A percentile compares a stretch with the other conserved stretches of the same genome.
phyloP scores from a whole-genome alignment of 441 rosid genomes.

The Geranium incanum region DNA sequence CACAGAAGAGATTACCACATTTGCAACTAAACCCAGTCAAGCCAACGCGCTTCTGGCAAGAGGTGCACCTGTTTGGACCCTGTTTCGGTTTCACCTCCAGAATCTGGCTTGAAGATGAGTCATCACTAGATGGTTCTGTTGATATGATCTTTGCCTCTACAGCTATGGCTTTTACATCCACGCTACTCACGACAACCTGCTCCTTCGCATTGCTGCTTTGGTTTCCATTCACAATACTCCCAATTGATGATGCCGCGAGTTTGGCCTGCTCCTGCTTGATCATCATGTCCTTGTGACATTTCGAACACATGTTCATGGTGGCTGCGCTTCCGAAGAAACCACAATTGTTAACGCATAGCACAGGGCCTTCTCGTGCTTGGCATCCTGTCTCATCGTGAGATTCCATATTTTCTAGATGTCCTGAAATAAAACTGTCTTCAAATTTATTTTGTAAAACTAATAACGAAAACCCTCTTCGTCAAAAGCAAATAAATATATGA shows the following conservation, averaged over 20 bases:
- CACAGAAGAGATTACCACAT: conserved; percentile 63
- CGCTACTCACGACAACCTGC: conserved; percentile 16
- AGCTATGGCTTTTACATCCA: conserved; percentile 20
- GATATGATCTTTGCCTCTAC: conserved; percentile 16
- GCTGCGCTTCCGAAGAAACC: conserved; percentile 59
- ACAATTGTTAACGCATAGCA: conserved; percentile 31
- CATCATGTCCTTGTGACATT: conserved; percentile 47
- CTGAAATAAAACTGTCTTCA: conserved; percentile 15
- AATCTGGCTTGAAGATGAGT: conserved; percentile 11
- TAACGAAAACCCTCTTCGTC: background rate
- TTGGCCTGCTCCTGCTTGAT: conserved; percentile 47
- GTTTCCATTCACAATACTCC: conserved; percentile 35
- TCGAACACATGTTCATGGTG: conserved; percentile 58
- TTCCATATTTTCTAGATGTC: conserved; percentile 30
- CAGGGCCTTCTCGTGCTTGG: conserved; percentile 32
- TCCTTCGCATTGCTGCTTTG: conserved; percentile 27
- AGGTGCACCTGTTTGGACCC: conserved; percentile 45
- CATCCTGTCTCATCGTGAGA: conserved; percentile 41
- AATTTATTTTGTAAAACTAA: background rate
- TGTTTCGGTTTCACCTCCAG: conserved; percentile 26
- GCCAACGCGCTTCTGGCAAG: conserved; percentile 56
- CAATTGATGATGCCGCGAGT: conserved; percentile 39
- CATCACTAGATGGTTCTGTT: conserved; percentile 12
- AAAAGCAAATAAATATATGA: background rate
- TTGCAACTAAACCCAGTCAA: conserved; percentile 60